These are phyloP conservation scores for Aegilops bicornis DNA, from an alignment of 176 grass and related monocot genomes.

Conservation along the genomic window DNA sequence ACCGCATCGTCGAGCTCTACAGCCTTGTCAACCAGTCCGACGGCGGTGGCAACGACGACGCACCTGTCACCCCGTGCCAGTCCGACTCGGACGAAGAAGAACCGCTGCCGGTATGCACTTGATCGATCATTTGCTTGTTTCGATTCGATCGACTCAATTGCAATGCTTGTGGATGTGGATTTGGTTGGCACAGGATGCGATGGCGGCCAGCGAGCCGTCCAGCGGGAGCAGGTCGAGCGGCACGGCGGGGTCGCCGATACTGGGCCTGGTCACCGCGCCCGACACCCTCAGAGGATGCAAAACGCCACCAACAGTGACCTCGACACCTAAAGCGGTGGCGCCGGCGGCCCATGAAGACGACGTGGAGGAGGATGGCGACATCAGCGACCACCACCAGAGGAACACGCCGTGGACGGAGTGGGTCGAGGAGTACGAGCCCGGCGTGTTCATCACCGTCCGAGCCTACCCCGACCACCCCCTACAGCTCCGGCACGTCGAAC, in stretches of 20 bases:
- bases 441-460: slow-evolving; percentile 24
- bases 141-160: not conserved
- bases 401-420: slow-evolving; percentile 1
- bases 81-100: slow-evolving; percentile 48
- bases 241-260: slow-evolving; percentile 42
- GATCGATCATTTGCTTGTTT: not conserved
- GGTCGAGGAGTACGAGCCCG: slow-evolving; percentile 24
- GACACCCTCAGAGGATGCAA: not conserved
- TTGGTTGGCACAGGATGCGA: not conserved
- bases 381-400: not conserved
- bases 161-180: not conserved
- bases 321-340: not conserved
- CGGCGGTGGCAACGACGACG: not conserved
- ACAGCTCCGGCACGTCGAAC: slow-evolving; percentile 26
- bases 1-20: slow-evolving; percentile 64
- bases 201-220: not conserved
- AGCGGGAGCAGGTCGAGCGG: slow-evolving; percentile 40
- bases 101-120: not conserved
- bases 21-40: slow-evolving; percentile 38
- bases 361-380: not conserved
- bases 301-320: not conserved
- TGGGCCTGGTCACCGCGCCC: slow-evolving; percentile 33
- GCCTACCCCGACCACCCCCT: not conserved
- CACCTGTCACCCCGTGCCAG: slow-evolving; percentile 44
- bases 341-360: not conserved